Base-by-base conservation (phyloP, 1,284 basidiomycete genomes). In the Tetrapyrgos nigripes region DNA sequence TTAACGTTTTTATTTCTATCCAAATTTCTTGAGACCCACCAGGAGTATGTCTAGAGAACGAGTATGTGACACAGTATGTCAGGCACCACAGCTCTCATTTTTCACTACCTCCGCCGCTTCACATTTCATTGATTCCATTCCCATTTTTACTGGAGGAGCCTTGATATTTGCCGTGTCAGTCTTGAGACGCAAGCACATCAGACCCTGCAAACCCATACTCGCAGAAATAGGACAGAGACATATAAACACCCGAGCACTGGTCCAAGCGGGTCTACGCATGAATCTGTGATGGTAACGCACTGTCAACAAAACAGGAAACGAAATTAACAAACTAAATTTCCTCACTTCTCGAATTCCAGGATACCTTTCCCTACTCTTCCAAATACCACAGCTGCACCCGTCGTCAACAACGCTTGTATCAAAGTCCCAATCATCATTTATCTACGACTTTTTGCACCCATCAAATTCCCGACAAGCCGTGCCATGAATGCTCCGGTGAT, bases 121-220 rank as follows among this genome's bases (percentile, higher is more conserved):
- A n/a, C n/a, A n/a, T n/a, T n/a, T n/a, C n/a, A n/a, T n/a, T n/a
- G n/a, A n/a, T n/a, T n/a, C n/a, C n/a, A n/a, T n/a, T n/a, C n/a
- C n/a, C n/a, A n/a, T n/a, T n/a, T n/a, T n/a, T n/a, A n/a, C n/a
- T n/a, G n/a, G n/a, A n/a, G n/a, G n/a, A n/a, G n/a, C n/a, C n/a
- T n/a, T n/a, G n/a, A n/a, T n/a, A n/a, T n/a, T n/a, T n/a, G n/a
- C 84, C 72, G 94, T 92, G 63, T 92, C 87, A 11, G 87, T 89
- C 63, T 89, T 92, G 56, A 93, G 62, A 26, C 88, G 79, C 77
- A 94, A 94, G 57, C 88, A 91, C 73, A 93, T 82, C 68, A 94
- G 91, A n/a, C 92, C 93, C 73, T 94, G 89, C 43, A 93, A 73
- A 2, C 91, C 92, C 66, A 94, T 78, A 67, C 85, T 89, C 13